Evolutionary conservation across 306 rosid species (phyloP).

Genomic region (Erythrophleum fordii): DNA sequence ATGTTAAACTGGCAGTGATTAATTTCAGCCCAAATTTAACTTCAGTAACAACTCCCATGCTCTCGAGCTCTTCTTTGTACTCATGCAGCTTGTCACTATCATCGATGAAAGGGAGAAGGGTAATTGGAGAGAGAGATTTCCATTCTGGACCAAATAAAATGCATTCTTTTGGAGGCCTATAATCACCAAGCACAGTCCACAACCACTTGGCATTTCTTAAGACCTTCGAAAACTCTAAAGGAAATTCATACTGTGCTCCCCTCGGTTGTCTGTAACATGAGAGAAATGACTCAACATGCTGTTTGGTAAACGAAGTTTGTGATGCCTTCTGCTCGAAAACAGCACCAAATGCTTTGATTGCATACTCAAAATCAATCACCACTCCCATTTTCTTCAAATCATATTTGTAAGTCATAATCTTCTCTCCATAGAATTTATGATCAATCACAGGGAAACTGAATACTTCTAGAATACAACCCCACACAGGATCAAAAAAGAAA

Average conservation of each 20-base stretch:
- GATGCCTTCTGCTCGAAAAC: constrained; percentile 51
- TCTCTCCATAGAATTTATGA: constrained; percentile 48
- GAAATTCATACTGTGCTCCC: constrained; percentile 35
- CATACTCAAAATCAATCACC: constrained; percentile 61
- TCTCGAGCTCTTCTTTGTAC: constrained; percentile 60
- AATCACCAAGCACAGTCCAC: constrained; percentile 53
- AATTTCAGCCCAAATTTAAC: constrained; percentile 56
- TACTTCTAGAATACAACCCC: constrained; percentile 71
- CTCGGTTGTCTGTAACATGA: constrained; percentile 48
- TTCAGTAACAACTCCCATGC: constrained; percentile 56
- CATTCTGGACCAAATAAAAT: constrained; percentile 67
- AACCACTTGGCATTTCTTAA: constrained; percentile 54
- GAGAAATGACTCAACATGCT: constrained; percentile 56
- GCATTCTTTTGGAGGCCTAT: constrained; percentile 57
- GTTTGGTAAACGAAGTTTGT: constrained; percentile 38
- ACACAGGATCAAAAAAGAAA: constrained; percentile 54
- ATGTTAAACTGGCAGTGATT: constrained; percentile 43
- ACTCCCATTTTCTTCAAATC: constrained; percentile 58
- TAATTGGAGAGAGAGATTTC: constrained; percentile 60
- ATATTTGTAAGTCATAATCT: constrained; percentile 31
- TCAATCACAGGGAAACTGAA: constrained; percentile 63
- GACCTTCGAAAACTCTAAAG: constrained; percentile 35
- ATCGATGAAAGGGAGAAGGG: constrained; percentile 74
- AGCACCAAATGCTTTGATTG: constrained; percentile 42
- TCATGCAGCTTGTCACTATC: constrained; percentile 54